A percentile compares a stretch with the other conserved stretches of the same genome.
phyloP scores from a whole-genome alignment of 331 rosid species.

The Stylosanthes scabra region DNA sequence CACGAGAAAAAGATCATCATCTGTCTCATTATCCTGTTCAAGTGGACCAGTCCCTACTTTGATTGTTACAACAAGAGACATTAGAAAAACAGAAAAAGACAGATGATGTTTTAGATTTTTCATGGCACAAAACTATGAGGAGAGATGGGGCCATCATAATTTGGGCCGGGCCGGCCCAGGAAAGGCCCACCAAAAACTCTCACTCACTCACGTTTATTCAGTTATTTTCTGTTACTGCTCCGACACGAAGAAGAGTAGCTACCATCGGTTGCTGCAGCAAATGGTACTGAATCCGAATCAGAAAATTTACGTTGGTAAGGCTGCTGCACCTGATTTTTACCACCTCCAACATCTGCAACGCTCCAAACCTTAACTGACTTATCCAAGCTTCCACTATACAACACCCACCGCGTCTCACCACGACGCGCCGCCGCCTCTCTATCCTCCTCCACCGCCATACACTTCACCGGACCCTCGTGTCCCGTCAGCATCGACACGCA shows the following conservation, averaged over 20 bases:
- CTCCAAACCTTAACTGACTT: constrained; percentile 95
- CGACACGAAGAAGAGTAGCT: constrained; percentile 46
- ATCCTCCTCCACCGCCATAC: constrained; percentile 75
- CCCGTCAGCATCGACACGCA: constrained; percentile 80
- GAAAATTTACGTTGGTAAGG: background rate
- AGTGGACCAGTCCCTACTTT: too few species aligned
- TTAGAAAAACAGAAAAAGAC: too few species aligned
- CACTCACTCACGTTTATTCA: background rate
- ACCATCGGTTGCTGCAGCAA: constrained; percentile 53
- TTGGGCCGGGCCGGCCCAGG: background rate
- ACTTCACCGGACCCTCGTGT: constrained; percentile 88
- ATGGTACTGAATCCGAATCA: constrained; percentile 48
- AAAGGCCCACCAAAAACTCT: background rate
- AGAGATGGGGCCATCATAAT: background rate
- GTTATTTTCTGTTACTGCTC: constrained; percentile 35
- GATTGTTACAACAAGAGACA: too few species aligned
- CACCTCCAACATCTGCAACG: constrained; percentile 45
- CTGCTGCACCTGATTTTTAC: background rate
- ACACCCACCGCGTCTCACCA: constrained; percentile 58
- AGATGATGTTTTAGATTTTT: too few species aligned
- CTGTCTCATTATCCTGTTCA: too few species aligned
- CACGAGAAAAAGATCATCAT: background rate
- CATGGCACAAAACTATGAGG: too few species aligned
- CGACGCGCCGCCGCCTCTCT: constrained; percentile 19
- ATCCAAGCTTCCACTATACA: constrained; percentile 94